These are phyloP conservation scores for Geotrichum carabidarum DNA, from an alignment of 1,139 yeast species.

Conservation along the genomic window DNA sequence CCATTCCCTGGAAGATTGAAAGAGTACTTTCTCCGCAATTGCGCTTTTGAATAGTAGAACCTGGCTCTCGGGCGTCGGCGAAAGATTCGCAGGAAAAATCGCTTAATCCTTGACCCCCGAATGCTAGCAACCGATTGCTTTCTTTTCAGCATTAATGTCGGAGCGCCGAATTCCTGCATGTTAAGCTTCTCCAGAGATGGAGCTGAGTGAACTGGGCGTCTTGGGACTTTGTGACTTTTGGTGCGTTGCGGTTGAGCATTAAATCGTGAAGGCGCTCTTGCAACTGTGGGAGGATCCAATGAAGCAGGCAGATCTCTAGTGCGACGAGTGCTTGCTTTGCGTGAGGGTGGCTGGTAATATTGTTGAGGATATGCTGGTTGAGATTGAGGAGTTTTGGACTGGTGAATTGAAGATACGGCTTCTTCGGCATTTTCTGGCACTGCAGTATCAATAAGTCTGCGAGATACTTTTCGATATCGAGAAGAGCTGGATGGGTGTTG, in stretches of 20 bases:
- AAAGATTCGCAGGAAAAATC: slow-evolving; percentile 25
- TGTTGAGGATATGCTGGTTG: background rate
- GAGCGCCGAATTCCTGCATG: slow-evolving; percentile 18
- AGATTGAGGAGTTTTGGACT: background rate
- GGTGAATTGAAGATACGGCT: background rate
- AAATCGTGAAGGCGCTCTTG: background rate
- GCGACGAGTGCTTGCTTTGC: background rate
- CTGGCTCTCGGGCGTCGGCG: slow-evolving; percentile 23
- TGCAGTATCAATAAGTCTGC: background rate
- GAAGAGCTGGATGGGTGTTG: background rate
- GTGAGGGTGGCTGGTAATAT: background rate
- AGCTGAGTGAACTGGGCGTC: slow-evolving; percentile 9
- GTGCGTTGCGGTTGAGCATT: background rate
- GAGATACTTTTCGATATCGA: background rate
- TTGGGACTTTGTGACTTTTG: slow-evolving; percentile 3
- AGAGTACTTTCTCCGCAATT: slow-evolving; percentile 16
- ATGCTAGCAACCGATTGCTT: slow-evolving; percentile 23
- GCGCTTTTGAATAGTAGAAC: slow-evolving; percentile 24
- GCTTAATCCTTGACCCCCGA: slow-evolving; percentile 25
- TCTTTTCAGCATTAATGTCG: slow-evolving; percentile 20
- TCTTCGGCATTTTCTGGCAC: background rate
- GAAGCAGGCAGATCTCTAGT: background rate
- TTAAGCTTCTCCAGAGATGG: slow-evolving; percentile 18
- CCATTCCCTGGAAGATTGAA: background rate
- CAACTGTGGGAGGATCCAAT: background rate